These are phyloP conservation scores for Russula sp. DNA, from an alignment of 768 basidiomycete genomes.

Conservation along the genomic window DNA sequence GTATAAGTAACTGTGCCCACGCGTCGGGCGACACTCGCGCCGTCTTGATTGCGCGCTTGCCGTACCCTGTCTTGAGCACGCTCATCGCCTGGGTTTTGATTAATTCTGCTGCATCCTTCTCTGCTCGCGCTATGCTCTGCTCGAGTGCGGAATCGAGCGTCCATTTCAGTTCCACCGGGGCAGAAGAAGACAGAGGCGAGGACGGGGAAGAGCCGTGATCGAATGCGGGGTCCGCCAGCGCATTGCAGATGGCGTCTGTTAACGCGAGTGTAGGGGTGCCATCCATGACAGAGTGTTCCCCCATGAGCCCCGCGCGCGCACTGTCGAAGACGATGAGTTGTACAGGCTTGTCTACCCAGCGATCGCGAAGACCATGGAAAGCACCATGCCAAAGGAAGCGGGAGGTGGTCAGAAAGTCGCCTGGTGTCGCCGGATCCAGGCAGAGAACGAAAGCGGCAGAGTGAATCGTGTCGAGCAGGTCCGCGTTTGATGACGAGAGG, in stretches of 20 bases:
- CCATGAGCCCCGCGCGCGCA: slow-evolving; percentile 79
- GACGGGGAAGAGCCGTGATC: slow-evolving; percentile 51
- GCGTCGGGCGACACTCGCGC: slow-evolving; percentile 91
- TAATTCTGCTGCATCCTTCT: slow-evolving; percentile 53
- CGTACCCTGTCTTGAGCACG: slow-evolving; percentile 69
- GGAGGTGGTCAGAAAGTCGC: slow-evolving; percentile 54
- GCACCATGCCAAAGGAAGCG: slow-evolving; percentile 83
- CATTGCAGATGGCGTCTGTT: slow-evolving; percentile 65
- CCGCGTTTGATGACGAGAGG: slow-evolving; percentile 53
- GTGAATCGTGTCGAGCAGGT: slow-evolving; percentile 69
- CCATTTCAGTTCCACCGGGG: slow-evolving; percentile 63
- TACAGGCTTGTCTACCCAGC: slow-evolving; percentile 89
- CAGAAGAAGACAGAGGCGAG: slow-evolving; percentile 28
- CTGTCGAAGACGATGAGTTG: slow-evolving; percentile 87
- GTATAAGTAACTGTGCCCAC: slow-evolving; percentile 91
- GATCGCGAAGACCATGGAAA: slow-evolving; percentile 56
- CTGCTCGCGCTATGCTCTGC: slow-evolving; percentile 56
- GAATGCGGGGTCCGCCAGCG: slow-evolving; percentile 57
- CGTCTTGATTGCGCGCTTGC: slow-evolving; percentile 80
- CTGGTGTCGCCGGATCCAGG: slow-evolving; percentile 63
- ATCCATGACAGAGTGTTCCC: slow-evolving; percentile 92
- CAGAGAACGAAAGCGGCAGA: slow-evolving; percentile 83
- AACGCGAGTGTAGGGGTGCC: slow-evolving; percentile 77
- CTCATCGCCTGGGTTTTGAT: slow-evolving; percentile 60
- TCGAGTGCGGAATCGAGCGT: slow-evolving; percentile 48